Evolutionary conservation across 2,329 filamentous ascomycete species (phyloP).

Genomic region (Cercospora sp.): DNA sequence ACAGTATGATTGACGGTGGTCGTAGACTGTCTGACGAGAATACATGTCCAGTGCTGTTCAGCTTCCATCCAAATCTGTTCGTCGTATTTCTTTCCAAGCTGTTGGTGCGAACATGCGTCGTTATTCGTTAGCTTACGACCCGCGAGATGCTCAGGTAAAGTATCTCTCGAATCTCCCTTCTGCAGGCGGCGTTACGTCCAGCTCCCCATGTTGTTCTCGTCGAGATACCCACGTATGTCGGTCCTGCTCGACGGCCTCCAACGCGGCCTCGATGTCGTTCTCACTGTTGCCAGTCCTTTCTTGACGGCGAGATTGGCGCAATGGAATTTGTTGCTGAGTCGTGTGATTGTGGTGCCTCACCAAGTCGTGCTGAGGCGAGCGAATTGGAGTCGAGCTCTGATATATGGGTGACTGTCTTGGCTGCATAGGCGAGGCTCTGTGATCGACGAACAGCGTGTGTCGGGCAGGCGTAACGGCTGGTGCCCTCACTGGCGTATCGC

Average conservation of each 20-base stretch:
- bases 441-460: slow-evolving; percentile 1
- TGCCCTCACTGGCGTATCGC: background rate
- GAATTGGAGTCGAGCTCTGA: slow-evolving; percentile 5
- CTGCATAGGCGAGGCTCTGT: background rate
- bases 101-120: background rate
- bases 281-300: slow-evolving; percentile 19
- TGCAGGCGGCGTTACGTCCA: slow-evolving; percentile 37
- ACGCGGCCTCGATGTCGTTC: slow-evolving; percentile 30
- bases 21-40: background rate
- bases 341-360: slow-evolving; percentile 1
- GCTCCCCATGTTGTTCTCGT: slow-evolving; percentile 21
- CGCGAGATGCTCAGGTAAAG: slow-evolving; percentile 20
- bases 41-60: background rate
- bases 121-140: background rate
- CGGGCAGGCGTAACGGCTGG: background rate
- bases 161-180: slow-evolving; percentile 37
- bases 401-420: background rate
- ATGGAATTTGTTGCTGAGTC: background rate
- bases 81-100: background rate
- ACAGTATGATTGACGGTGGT: background rate
- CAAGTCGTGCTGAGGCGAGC: background rate
- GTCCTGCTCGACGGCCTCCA: slow-evolving; percentile 31
- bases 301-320: background rate
- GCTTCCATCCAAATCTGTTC: background rate
- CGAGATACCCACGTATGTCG: slow-evolving; percentile 28